Conservation (phyloP, 805 yeast species). For the Yarrowia divulgata region DNA sequence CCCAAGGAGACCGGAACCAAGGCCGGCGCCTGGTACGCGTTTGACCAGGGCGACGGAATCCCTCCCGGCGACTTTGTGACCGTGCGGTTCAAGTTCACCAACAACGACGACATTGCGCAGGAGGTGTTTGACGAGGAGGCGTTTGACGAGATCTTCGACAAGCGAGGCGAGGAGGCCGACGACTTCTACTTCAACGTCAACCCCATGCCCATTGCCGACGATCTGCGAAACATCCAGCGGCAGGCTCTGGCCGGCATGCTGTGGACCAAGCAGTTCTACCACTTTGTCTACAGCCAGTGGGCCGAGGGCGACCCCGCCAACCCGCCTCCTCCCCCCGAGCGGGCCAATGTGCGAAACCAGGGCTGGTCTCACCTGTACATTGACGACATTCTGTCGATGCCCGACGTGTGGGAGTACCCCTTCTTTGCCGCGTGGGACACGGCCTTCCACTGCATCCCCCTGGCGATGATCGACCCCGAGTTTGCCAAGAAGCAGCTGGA, state of each 20-base stretch:
- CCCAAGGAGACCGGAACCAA: constrained; percentile 80
- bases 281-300: constrained; percentile 87
- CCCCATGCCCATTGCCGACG: constrained; percentile 83
- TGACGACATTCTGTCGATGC: constrained; percentile 86
- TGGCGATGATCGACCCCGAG: constrained; percentile 91
- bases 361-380: constrained; percentile 90
- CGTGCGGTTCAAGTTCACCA: constrained; percentile 74
- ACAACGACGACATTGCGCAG: constrained; percentile 47
- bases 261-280: constrained; percentile 93
- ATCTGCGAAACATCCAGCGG: constrained; percentile 81
- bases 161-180: constrained; percentile 87
- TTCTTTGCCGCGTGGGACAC: constrained; percentile 98
- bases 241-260: constrained; percentile 93
- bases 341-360: constrained; percentile 86
- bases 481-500: constrained; percentile 90
- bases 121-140: constrained; percentile 68
- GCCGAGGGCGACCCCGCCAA: constrained; percentile 80
- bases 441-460: constrained; percentile 91
- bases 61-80: constrained; percentile 90
- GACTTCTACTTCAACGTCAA: constrained; percentile 89
- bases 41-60: constrained; percentile 77
- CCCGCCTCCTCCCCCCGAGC: constrained; percentile 71
- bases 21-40: constrained; percentile 81
- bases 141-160: constrained; percentile 71
- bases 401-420: constrained; percentile 96